These are phyloP conservation scores for Bruguiera sexangula DNA, from an alignment of 345 rosid species.

Conservation along the genomic window DNA sequence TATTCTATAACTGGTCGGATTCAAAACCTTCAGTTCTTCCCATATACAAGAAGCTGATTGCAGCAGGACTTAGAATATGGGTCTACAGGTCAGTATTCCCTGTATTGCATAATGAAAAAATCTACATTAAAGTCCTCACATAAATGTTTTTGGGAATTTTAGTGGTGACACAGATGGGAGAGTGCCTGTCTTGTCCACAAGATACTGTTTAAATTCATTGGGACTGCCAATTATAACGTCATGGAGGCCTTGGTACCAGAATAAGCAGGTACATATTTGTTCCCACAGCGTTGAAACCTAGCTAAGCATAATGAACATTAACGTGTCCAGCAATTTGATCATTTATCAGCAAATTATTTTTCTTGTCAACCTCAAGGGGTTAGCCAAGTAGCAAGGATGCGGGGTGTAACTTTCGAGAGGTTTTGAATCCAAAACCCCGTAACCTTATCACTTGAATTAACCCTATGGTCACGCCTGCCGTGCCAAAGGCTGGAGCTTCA, in stretches of 20 bases:
- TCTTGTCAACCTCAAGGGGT: too few species aligned
- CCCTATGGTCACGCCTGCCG: too few species aligned
- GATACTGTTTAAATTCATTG: constrained; percentile 62
- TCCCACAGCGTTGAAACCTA: too few species aligned
- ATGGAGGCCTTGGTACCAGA: constrained; percentile 90
- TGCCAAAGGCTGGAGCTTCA: too few species aligned
- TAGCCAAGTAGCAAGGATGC: too few species aligned
- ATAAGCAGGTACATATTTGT: constrained; percentile 51
- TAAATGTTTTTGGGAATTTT: constrained; percentile 9
- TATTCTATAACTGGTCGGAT: constrained; percentile 54
- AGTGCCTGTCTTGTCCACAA: constrained; percentile 84
- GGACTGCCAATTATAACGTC: constrained; percentile 53
- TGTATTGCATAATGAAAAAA: background rate
- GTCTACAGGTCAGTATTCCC: constrained; percentile 64
- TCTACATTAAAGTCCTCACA: background rate
- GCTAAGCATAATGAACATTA: too few species aligned
- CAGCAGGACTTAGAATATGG: constrained; percentile 75
- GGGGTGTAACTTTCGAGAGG: too few species aligned
- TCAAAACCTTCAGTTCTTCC: constrained; percentile 67
- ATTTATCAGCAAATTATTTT: too few species aligned
- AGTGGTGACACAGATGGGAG: constrained; percentile 99
- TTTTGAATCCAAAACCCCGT: too few species aligned
- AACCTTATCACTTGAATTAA: too few species aligned
- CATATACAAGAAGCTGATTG: constrained; percentile 73
- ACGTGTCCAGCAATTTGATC: too few species aligned